Evolutionary conservation across 257 asterid genomes (phyloP), one percentile per base, ranked within the genome.

Genomic region (Dorcoceras hygrometricum): DNA sequence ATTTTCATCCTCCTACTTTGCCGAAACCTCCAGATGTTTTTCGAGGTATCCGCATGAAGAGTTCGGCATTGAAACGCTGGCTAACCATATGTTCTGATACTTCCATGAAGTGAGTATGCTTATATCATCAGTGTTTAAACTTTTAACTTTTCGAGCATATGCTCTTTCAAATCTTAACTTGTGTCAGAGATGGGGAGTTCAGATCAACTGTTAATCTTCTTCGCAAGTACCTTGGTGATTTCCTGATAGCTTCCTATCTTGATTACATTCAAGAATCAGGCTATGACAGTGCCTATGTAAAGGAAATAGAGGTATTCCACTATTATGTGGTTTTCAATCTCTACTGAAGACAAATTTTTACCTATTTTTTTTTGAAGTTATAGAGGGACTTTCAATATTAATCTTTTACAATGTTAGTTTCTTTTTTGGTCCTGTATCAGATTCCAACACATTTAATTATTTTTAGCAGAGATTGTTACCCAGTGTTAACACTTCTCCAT

Each of bases 221-320:
- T 14, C 84, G 96, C 75, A 94, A 94, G 92, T 90, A 94, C 89
- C 88, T 94, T 51, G 99, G 99, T 26, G 99, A 94, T 79, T 77
- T 88, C 71, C 71, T 90, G 76, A 94, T 94, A 62, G 97, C 95
- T 75, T 86, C 95, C 8, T 94, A 94, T 79, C 88, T 94, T 53
- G 82, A 94, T 68, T 74, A 79, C 57, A 71, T 86, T 69, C 88
- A 77, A 79, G 97, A 88, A 73, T 90, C 97, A 23, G 95, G 99
- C 71, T 90, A 86, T 51, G 96, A 85, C 71, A 71, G 81, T 64
- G 65, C 74, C 57, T 84, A 88, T 71, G 84, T 86, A 48, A 90
- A 82, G 71, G 96, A 88, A 85, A 86, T 90, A 62, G 97, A 94
- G 99, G 99, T 93, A 84, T 61, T 9, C 62, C 46, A 55, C 34